Base-by-base conservation (phyloP, 164 flowering plant genomes). In the Kalanchoe fedtschenkoi region DNA sequence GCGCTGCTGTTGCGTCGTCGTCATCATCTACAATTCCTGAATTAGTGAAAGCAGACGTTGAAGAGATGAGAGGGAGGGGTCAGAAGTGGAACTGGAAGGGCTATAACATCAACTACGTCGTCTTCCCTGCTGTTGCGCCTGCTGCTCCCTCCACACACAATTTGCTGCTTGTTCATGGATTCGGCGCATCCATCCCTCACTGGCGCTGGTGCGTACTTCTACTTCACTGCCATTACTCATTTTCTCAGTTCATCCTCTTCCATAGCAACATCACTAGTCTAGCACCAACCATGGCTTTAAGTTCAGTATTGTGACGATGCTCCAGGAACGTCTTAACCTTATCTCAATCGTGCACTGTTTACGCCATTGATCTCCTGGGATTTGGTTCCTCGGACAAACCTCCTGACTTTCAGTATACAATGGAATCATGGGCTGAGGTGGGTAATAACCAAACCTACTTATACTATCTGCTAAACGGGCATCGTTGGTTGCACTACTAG, bases 331-430 rank as follows among this genome's bases (percentile, higher is more conserved):
- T 92, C n/a, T 55, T 41, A 30, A 69, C 74, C 3, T 65, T 92
- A 60, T 66, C 93, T 41, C 77, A 83, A 62, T 72, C 62, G 65
- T 34, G 75, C 60, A 80, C 78, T 17, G 96, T 92, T 24, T 92
- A 84, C 67, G 96, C 93, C 35, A 74, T 92, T 61, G 98, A 92
- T 70, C 80, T 87, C 47, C 75, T 91, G 56, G 96, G 96, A 0
- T 92, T 89, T 76, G 96, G 98, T 60, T 91, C 73, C 66, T 92
- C 98, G 0, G 96, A 87, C 63, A 92, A 92, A 76, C 98, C 96
- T 10, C 44, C 71, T 24, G 87, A 80, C 11, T 92, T 81, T 74
- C 30, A 72, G 46, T 89, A 89, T 70, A 76, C 89, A 54, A 92
- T 87, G 96, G 98, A 92, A 72, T 64, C 67, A 65, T 89, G 98